These are phyloP conservation scores for Claviceps humidiphila DNA, from an alignment of 2,329 filamentous ascomycete genomes.

Conservation along the genomic window DNA sequence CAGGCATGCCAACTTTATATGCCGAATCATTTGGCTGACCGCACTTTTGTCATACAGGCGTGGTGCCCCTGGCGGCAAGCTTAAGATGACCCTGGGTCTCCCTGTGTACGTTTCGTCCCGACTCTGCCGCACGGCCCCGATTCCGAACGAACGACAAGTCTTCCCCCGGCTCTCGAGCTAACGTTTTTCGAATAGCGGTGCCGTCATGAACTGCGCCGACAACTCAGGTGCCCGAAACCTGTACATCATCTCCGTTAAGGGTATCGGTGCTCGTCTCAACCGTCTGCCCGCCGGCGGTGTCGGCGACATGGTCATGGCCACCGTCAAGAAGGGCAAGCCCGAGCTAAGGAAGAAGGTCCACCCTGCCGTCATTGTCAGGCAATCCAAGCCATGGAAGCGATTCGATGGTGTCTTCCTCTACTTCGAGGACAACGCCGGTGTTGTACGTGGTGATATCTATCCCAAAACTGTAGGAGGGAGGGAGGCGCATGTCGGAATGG, in stretches of 20 bases:
- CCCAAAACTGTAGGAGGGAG: background rate
- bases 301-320: conserved; percentile 99
- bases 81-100: conserved; percentile 99
- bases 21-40: background rate
- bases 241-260: conserved; percentile 99
- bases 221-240: conserved; percentile 98
- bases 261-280: conserved; percentile 95
- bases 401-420: conserved; percentile 98
- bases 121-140: conserved; percentile 3
- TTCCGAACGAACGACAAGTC: background rate
- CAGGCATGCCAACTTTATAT: background rate
- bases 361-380: conserved; percentile 96
- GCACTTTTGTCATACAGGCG: conserved; percentile 32
- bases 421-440: conserved; percentile 99
- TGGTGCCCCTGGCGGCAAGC: conserved; percentile 98
- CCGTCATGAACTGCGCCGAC: conserved; percentile 99
- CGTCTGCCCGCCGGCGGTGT: conserved; percentile 93
- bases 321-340: conserved; percentile 99
- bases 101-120: conserved; percentile 64
- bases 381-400: conserved; percentile 99
- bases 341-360: conserved; percentile 99
- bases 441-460: conserved; percentile 52
- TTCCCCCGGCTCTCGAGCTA: background rate
- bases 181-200: conserved; percentile 50
- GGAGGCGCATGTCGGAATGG: background rate